Conservation (phyloP, 495 filamentous ascomycete genomes). For the Hypoxylon trugodes region DNA sequence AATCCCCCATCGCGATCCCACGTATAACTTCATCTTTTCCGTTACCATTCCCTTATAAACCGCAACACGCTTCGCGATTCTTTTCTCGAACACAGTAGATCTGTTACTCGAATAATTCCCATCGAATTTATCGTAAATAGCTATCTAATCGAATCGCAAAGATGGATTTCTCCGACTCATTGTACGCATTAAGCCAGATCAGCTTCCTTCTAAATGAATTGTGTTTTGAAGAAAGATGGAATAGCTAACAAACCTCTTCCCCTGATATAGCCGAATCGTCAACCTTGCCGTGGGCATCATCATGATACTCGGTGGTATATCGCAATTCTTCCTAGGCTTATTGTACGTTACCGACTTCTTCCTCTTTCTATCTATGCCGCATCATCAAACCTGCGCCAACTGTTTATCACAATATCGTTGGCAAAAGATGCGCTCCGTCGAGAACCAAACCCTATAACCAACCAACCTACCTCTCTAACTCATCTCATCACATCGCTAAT, state of each 20-base stretch:
- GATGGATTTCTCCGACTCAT: slow-evolving; percentile 59
- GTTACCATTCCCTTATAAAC: not conserved
- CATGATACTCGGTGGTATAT: slow-evolving; percentile 90
- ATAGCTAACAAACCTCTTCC: slow-evolving; percentile 28
- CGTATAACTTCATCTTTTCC: not conserved
- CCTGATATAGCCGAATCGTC: slow-evolving; percentile 77
- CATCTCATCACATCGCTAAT: not conserved
- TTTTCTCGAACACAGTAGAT: not conserved
- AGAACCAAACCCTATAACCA: slow-evolving; percentile 31
- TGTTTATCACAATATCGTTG: not conserved
- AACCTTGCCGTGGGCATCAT: slow-evolving; percentile 88
- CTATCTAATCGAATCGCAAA: slow-evolving; percentile 19
- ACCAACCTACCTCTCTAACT: not conserved
- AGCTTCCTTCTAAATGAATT: not conserved
- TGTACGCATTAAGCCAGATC: slow-evolving; percentile 44
- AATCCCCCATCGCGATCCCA: slow-evolving; percentile 2
- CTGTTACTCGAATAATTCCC: not conserved
- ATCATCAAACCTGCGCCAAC: not conserved
- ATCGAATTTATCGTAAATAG: slow-evolving; percentile 2
- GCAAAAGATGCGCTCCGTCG: not conserved
- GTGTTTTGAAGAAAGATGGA: slow-evolving; percentile 10
- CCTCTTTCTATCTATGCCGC: not conserved
- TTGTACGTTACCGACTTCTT: slow-evolving; percentile 56
- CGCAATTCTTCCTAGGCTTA: slow-evolving; percentile 78
- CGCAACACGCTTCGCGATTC: not conserved